phyloP scores from a whole-genome alignment of 2,329 filamentous ascomycete genomes.

The Claviceps sp. region DNA sequence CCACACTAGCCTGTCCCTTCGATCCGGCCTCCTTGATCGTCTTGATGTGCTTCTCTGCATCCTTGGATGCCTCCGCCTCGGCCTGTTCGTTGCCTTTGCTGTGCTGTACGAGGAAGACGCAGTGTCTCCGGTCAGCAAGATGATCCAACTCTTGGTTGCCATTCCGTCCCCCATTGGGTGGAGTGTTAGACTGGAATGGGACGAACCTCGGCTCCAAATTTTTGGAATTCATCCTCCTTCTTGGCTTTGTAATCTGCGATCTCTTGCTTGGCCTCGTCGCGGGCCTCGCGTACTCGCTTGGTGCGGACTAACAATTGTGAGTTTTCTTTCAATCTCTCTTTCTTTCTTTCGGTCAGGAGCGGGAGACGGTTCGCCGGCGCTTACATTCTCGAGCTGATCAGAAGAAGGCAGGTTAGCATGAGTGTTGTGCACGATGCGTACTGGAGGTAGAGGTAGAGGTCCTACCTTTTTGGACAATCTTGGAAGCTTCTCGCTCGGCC shows the following conservation, averaged over 20 bases:
- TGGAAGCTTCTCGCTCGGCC: slow-evolving; percentile 96
- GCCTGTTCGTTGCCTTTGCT: slow-evolving; percentile 74
- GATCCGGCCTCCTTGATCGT: slow-evolving; percentile 71
- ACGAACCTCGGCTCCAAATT: slow-evolving; percentile 63
- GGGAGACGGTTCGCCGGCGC: too few relatives aligned
- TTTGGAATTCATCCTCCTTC: slow-evolving; percentile 92
- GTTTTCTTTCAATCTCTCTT: neutral
- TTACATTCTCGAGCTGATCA: too few relatives aligned
- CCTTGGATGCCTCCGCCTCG: slow-evolving; percentile 66
- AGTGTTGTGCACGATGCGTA: neutral
- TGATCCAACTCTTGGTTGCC: too few relatives aligned
- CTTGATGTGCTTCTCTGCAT: slow-evolving; percentile 65
- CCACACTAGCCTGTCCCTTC: slow-evolving; percentile 65
- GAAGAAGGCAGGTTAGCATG: neutral
- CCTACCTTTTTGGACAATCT: slow-evolving; percentile 94
- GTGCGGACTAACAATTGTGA: slow-evolving; percentile 50
- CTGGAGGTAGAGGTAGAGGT: neutral
- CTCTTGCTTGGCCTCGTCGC: slow-evolving; percentile 93
- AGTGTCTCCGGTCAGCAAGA: too few relatives aligned
- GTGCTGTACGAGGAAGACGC: slow-evolving; percentile 46
- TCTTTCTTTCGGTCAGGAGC: neutral
- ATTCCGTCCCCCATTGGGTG: neutral
- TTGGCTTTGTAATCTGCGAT: slow-evolving; percentile 81
- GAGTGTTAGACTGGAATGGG: neutral
- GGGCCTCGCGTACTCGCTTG: slow-evolving; percentile 92